These are phyloP conservation scores for Cicer judaicum DNA, from an alignment of 306 rosid species.

Conservation along the genomic window DNA sequence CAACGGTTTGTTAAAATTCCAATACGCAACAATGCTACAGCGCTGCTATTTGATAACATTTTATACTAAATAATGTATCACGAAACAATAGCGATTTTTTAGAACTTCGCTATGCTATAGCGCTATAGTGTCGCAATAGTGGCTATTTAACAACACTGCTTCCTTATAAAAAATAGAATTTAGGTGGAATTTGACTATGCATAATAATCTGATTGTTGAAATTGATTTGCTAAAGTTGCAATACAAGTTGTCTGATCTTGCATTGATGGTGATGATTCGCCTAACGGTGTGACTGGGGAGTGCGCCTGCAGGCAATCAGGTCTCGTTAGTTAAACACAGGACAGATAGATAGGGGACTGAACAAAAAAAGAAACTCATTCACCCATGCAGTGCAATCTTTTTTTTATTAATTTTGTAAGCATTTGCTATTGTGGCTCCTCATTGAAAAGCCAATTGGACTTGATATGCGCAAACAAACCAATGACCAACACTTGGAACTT, in stretches of 20 bases:
- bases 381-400: background rate
- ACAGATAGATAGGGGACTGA: background rate
- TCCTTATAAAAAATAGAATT: background rate
- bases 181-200: background rate
- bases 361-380: constrained; percentile 6
- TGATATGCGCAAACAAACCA: background rate
- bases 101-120: no score
- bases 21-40: no score
- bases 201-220: background rate
- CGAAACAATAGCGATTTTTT: no score
- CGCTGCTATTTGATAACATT: no score
- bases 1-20: no score
- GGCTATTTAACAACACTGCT: no score
- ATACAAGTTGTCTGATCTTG: background rate
- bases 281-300: background rate
- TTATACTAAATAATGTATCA: no score
- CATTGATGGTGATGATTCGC: background rate
- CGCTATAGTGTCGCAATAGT: no score
- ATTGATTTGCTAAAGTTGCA: background rate
- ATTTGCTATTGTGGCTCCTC: background rate
- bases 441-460: background rate
- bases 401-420: background rate
- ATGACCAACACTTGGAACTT: background rate
- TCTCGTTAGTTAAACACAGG: background rate
- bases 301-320: background rate